Base-by-base conservation (phyloP, 2,329 filamentous ascomycete genomes). In the Aciculosporium take region DNA sequence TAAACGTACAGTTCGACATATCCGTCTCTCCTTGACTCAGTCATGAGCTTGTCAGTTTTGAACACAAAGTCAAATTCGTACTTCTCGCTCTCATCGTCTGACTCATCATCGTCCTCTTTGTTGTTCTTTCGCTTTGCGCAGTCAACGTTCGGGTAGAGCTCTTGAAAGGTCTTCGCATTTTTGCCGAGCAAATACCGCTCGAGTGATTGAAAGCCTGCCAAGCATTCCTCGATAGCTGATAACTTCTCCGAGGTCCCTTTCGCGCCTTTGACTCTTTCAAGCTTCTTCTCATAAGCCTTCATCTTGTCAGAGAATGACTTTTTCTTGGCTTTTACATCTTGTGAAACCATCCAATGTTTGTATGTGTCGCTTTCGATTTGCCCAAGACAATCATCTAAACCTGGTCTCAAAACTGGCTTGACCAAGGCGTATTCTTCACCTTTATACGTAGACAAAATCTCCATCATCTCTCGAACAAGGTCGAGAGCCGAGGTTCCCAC, bases 151-250 rank as follows among this genome's bases (percentile, higher is more conserved):
- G 81, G 80, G 55, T 81, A 59, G 6, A 85, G 59, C 36, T 87
- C 72, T 10, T 58, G 53, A 53, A 84, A 87, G 0, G 71, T 71
- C 57, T 85, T 86, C 2, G 72, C 84, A 1, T 72, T 76, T 43
- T 68, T 74, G 4, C 60, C 56, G 2, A 79, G 32, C 17, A 89
- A 59, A 2, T 56, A 50, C 2, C 61, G 51, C 50, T 82, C 73
- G 1, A 85, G 58, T 17, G 62, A 53, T 48, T 77, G 63, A 29
- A 80, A 71, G 1, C 72, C 65, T 0, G 53, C 47, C 12, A 79
- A 60, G 12, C 73, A 53, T 7, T 66, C 58, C 8, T 65, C 47
- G 15, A 85, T 67, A 0, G 71, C 73, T 5, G 63, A 61, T 38
- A 64, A 62, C 56, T 84, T 85, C 54, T 75, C 69, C 2, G 57